Conservation (phyloP, 2,329 filamentous ascomycete species). For the Botryotinia convoluta region DNA sequence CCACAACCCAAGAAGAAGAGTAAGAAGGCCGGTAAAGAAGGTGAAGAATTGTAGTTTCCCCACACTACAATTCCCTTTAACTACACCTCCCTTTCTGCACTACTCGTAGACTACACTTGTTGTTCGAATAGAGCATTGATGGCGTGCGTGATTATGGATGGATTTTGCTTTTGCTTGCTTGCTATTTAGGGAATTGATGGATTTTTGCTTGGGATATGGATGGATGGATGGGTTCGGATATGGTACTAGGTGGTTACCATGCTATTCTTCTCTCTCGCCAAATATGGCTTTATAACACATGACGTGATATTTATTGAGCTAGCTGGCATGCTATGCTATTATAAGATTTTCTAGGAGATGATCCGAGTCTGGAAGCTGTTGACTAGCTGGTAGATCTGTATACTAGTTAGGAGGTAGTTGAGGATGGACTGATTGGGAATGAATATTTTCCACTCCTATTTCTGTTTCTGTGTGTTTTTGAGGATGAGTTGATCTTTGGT, state of each 20-base stretch:
- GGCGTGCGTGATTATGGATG: slow-evolving; percentile 4
- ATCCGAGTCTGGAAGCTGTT: neutral
- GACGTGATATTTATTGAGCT: neutral
- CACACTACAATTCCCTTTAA: neutral
- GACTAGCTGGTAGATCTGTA: neutral
- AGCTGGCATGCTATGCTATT: neutral
- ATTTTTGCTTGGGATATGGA: slow-evolving; percentile 5
- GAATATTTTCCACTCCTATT: too few species aligned
- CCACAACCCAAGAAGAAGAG: slow-evolving; percentile 61
- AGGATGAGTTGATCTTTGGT: neutral
- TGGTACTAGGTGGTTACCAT: neutral
- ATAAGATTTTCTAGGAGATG: neutral
- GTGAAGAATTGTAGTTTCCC: slow-evolving; percentile 32
- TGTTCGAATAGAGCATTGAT: slow-evolving; percentile 10
- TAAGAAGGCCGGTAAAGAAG: slow-evolving; percentile 52
- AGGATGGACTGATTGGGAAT: too few species aligned
- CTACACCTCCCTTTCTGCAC: slow-evolving; percentile 1
- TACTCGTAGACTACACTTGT: slow-evolving; percentile 16
- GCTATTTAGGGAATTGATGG: neutral
- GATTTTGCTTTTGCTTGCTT: neutral
- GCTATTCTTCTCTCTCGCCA: neutral
- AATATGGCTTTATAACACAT: neutral
- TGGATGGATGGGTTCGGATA: neutral
- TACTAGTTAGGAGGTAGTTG: neutral
- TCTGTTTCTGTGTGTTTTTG: neutral